Base-by-base conservation (phyloP, 2,329 filamentous ascomycete species). In the Paracorniculantispora psalliotae region DNA sequence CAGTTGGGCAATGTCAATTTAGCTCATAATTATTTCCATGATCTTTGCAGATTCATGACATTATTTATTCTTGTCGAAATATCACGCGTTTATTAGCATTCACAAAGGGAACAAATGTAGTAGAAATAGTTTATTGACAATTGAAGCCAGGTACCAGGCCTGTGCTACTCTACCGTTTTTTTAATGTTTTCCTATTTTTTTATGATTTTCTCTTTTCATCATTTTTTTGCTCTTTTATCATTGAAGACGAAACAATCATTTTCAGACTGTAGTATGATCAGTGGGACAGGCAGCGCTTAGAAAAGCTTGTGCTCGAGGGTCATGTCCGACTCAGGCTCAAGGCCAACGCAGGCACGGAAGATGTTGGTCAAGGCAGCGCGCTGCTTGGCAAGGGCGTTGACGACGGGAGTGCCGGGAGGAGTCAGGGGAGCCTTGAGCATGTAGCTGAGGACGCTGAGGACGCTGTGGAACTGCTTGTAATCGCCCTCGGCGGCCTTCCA, bases 251-350 rank as follows among this genome's bases (percentile, higher is more conserved):
- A 23, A 25, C 35, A 43, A 28, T 26, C 13, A 19, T 19, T 23
- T 43, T 53, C 26, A 37, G 9, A 37, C 19, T 7, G 8, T 19
- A 37, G 7, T 21, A 17, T 5, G 15, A 19, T 19, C 9, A 47
- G 35, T 52, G 35, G 2, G 39, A 2, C 46, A 48, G 12, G 17
- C 41, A 41, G n/a, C 41, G 3, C 60, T 75, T 83, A 90, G 73
- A 97, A 92, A 64, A 97, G 84, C 86, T 97, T 99, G 81, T 97
- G 93, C 84, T 99, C 94, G 56, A 97, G 84, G 43, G 92, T 97
- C 94, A 99, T 99, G 74, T 99, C 94, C 60, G 88, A 94, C 84
- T 99, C 94, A 17, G 94, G 94, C 82, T 97, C 91, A 61, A 99
- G 84, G 65, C 94, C 94, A 68, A 99, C 88, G 71, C 93, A 97